phyloP scores from a whole-genome alignment of 1,284 basidiomycete genomes.

The Xerocomus subilludens region DNA sequence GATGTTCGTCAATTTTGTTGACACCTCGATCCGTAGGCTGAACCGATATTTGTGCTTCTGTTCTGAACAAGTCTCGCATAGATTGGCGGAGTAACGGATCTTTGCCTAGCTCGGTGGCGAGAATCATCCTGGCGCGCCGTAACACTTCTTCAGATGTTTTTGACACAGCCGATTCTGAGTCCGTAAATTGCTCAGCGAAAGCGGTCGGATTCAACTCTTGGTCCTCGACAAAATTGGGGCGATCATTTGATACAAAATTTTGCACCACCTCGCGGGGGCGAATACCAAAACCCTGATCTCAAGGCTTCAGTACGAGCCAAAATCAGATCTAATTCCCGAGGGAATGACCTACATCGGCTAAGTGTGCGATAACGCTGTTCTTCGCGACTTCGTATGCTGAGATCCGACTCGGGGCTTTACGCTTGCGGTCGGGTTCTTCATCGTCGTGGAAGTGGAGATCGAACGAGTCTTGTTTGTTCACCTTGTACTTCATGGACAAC shows the following conservation, averaged over 20 bases:
- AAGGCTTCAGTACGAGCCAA: slow-evolving; percentile 33
- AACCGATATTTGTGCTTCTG: slow-evolving; percentile 83
- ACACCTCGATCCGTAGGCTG: slow-evolving; percentile 93
- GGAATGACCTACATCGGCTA: slow-evolving; percentile 72
- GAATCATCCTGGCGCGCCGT: slow-evolving; percentile 82
- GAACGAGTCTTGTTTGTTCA: slow-evolving; percentile 72
- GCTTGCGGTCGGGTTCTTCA: slow-evolving; percentile 71
- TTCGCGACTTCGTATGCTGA: slow-evolving; percentile 89
- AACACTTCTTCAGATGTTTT: slow-evolving; percentile 73
- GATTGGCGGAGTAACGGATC: slow-evolving; percentile 90
- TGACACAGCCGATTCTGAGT: slow-evolving; percentile 68
- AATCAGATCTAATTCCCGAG: slow-evolving; percentile 15
- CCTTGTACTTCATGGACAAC: slow-evolving; percentile 87
- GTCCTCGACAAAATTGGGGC: slow-evolving; percentile 80
- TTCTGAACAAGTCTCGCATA: slow-evolving; percentile 82
- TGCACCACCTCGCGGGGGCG: slow-evolving; percentile 81
- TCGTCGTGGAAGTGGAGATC: slow-evolving; percentile 79
- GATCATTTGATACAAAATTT: slow-evolving; percentile 74
- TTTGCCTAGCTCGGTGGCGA: slow-evolving; percentile 91
- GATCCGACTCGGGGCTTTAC: slow-evolving; percentile 86
- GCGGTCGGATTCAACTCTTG: slow-evolving; percentile 76
- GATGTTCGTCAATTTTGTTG: slow-evolving; percentile 89
- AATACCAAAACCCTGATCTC: slow-evolving; percentile 78
- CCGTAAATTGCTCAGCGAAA: slow-evolving; percentile 83
- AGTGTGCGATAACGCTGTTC: slow-evolving; percentile 77